Percentiles rank a stretch among this genome's conserved stretches.
phyloP scores from a whole-genome alignment of 2,329 filamentous ascomycete genomes.

The Fusarium sp. region DNA sequence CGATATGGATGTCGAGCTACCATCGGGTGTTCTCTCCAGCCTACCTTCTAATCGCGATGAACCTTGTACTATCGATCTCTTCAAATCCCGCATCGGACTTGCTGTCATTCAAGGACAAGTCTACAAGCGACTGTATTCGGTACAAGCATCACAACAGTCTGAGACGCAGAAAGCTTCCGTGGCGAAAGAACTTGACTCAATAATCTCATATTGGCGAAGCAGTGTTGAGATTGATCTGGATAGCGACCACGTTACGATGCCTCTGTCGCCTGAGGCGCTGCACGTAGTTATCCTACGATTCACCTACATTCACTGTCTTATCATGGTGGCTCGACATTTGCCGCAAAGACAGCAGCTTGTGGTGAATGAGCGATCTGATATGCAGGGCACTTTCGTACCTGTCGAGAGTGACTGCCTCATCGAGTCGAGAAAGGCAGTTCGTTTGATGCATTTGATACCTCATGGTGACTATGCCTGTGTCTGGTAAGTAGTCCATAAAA shows the following conservation, averaged over 20 bases:
- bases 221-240: constrained; percentile 12
- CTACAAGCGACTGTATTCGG: constrained; percentile 40
- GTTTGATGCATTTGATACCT: constrained; percentile 37
- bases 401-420: constrained; percentile 30
- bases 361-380: not conserved
- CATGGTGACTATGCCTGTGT: constrained; percentile 37
- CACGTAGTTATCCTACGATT: constrained; percentile 43
- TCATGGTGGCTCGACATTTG: constrained; percentile 38
- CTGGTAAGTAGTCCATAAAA: constrained; percentile 10
- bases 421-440: constrained; percentile 43
- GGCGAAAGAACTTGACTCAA: constrained; percentile 37
- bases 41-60: not conserved
- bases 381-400: not conserved
- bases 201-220: constrained; percentile 41
- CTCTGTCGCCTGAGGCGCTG: constrained; percentile 33
- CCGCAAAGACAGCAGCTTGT: constrained; percentile 5
- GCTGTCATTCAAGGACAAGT: constrained; percentile 43
- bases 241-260: not conserved
- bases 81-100: constrained; percentile 38
- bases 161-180: constrained; percentile 12
- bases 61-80: constrained; percentile 25
- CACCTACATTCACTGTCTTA: constrained; percentile 41
- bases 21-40: constrained; percentile 3
- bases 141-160: constrained; percentile 37
- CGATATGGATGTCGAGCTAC: constrained; percentile 44